phyloP scores from a whole-genome alignment of 805 yeast genomes.

The Saccharomycopsis capsularis region DNA sequence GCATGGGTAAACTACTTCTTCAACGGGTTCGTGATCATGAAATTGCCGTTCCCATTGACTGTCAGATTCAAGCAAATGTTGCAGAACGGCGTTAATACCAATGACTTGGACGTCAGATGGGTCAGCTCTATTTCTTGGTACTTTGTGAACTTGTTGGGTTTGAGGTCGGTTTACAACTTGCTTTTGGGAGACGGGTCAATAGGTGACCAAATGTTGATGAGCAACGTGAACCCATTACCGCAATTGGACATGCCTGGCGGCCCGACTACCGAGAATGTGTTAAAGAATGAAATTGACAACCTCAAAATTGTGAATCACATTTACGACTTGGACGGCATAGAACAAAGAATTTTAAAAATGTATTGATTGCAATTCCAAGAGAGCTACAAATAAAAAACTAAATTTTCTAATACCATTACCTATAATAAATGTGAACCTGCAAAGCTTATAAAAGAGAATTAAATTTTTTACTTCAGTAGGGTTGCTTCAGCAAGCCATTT shows the following conservation, averaged over 20 bases:
- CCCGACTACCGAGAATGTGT: slow-evolving; percentile 55
- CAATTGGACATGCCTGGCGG: slow-evolving; percentile 44
- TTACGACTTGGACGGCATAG: slow-evolving; percentile 52
- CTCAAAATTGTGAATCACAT: slow-evolving; percentile 56
- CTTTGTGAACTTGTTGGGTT: slow-evolving; percentile 78
- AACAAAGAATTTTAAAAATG: slow-evolving; percentile 41
- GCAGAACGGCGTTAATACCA: slow-evolving; percentile 78
- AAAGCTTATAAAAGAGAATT: no score
- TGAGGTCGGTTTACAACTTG: slow-evolving; percentile 70
- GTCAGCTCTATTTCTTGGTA: slow-evolving; percentile 96
- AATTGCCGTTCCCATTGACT: slow-evolving; percentile 87
- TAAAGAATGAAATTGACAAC: slow-evolving; percentile 67
- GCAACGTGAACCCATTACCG: slow-evolving; percentile 29
- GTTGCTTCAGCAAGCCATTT: no score
- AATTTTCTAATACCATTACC: not conserved
- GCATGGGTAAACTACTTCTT: slow-evolving; percentile 93
- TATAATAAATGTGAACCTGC: not conserved
- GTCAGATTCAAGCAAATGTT: slow-evolving; percentile 85
- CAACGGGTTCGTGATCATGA: slow-evolving; percentile 83
- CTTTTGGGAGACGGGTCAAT: slow-evolving; percentile 47
- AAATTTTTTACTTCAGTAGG: no score
- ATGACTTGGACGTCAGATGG: slow-evolving; percentile 83
- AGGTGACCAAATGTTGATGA: slow-evolving; percentile 36
- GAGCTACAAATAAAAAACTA: no score
- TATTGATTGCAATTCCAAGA: no score